A percentile compares a stretch with the other conserved stretches of the same genome.
Conservation (phyloP, 2,329 filamentous ascomycete species). For the Colletotrichum cereale region DNA sequence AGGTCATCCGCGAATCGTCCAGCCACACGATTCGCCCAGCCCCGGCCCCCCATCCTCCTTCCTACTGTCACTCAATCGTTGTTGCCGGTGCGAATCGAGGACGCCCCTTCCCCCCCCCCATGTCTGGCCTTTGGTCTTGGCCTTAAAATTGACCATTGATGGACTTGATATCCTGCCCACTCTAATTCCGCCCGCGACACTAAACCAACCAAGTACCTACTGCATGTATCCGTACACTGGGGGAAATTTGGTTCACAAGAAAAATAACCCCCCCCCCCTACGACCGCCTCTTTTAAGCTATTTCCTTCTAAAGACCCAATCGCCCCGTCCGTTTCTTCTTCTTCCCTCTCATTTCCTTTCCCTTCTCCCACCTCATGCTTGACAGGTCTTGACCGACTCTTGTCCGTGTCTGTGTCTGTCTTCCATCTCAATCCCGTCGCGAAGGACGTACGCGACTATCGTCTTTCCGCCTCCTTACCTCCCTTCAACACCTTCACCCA, state of each 20-base stretch:
- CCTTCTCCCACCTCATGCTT: slow-evolving; percentile 6
- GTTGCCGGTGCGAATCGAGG: slow-evolving; percentile 12
- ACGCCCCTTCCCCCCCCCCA: not conserved
- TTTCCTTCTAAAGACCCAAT: slow-evolving; percentile 8
- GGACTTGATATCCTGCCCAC: slow-evolving; percentile 28
- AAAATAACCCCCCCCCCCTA: slow-evolving; percentile 27
- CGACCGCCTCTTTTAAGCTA: slow-evolving; percentile 21
- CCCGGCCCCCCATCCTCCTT: not conserved
- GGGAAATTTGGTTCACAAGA: slow-evolving; percentile 35
- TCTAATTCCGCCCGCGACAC: slow-evolving; percentile 24
- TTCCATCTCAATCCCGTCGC: not conserved
- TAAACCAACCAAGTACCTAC: no score
- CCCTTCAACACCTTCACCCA: not conserved
- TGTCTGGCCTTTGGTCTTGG: slow-evolving; percentile 4
- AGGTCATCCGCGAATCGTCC: slow-evolving; percentile 4
- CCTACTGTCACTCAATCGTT: not conserved
- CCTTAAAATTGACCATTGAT: slow-evolving; percentile 27
- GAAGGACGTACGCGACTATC: slow-evolving; percentile 5
- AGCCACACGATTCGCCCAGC: not conserved
- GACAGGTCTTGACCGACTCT: slow-evolving; percentile 20
- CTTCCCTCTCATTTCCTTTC: not conserved
- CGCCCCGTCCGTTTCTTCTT: not conserved
- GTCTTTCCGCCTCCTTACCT: not conserved
- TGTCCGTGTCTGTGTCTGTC: not conserved
- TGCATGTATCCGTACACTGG: not conserved